Base-by-base conservation (phyloP, 352 stramenopile species). In the Halophytophthora batemanensis region DNA sequence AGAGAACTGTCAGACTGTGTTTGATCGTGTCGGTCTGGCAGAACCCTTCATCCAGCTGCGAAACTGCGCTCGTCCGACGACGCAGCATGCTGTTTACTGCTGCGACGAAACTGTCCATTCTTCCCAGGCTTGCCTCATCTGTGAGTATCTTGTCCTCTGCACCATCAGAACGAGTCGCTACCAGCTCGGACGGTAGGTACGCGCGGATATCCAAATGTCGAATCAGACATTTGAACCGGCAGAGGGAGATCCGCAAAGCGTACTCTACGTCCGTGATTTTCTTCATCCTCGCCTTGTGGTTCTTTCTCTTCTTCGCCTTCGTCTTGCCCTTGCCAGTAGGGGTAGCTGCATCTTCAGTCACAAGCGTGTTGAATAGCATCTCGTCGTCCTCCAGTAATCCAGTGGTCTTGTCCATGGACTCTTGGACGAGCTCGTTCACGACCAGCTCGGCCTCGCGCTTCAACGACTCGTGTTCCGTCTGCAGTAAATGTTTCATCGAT, bases 401-500 rank as follows among this genome's bases (percentile, higher is more conserved):
- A 37, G 77, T 62, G 2, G 76, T 53, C 43, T 89, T 86, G 18
- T 90, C 81, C 6, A 90, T 59, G 12, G 88, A 46, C 19, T 80
- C 67, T 66, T 91, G 79, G 19, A 82, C 44, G 2, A 95, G 56
- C 50, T 93, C 79, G 34, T 80, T 77, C 8, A 92, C 58, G n/a
- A 86, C 76, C 23, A 86, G 56, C 44, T 90, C 82, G 2, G 76
- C 78, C 56, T 94, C 82, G 19, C 83, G 74, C 64, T 88, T 90
- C 18, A 93, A 60, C 33, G 85, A 82, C 41, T 83, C 74, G 51
- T 94, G 80, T 13, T 89, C 75, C 7, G 71, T 84, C 56, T 86
- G 67, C 23, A 77, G 51, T 49, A 95, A 65, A 35, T 94, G 78
- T 1, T 77, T 67, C 38, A 95, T 71, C 5, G 81, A 83, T 18